phyloP scores from a whole-genome alignment of 305 asterid species.

The Fraxinus latifolia region DNA sequence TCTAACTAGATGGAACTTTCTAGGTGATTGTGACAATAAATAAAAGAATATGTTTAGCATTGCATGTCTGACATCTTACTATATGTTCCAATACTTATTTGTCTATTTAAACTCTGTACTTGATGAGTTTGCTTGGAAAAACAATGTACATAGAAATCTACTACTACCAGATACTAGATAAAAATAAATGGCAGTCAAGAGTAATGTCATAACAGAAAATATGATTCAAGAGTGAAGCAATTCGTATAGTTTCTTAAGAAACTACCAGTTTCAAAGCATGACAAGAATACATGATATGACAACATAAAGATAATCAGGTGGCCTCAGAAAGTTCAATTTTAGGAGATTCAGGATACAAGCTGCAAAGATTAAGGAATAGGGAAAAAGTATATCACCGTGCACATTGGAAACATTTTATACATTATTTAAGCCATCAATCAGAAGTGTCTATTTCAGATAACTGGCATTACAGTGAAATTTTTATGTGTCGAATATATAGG shows the following conservation, averaged over 20 bases:
- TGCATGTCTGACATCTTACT: constrained; percentile 11
- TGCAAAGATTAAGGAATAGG: background rate
- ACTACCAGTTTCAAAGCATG: background rate
- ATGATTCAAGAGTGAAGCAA: constrained; percentile 12
- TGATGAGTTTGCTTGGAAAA: constrained; percentile 7
- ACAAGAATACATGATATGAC: background rate
- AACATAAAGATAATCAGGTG: background rate
- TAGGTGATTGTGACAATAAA: constrained; percentile 18
- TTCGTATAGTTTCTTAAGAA: background rate
- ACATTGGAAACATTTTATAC: background rate
- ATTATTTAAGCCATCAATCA: background rate
- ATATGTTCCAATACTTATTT: constrained; percentile 6
- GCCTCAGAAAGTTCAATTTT: background rate
- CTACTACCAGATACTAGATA: constrained; percentile 1
- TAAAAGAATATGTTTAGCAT: constrained; percentile 19
- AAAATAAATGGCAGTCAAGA: background rate
- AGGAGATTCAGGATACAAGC: background rate
- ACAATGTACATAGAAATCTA: background rate
- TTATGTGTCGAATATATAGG: background rate
- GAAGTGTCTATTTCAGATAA: background rate
- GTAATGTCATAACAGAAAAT: constrained; percentile 4
- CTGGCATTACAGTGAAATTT: background rate
- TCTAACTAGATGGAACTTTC: constrained; percentile 13
- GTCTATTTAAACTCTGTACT: constrained; percentile 1
- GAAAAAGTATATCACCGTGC: background rate